Conservation (phyloP, 352 stramenopile species). For the Phytophthora cactorum region DNA sequence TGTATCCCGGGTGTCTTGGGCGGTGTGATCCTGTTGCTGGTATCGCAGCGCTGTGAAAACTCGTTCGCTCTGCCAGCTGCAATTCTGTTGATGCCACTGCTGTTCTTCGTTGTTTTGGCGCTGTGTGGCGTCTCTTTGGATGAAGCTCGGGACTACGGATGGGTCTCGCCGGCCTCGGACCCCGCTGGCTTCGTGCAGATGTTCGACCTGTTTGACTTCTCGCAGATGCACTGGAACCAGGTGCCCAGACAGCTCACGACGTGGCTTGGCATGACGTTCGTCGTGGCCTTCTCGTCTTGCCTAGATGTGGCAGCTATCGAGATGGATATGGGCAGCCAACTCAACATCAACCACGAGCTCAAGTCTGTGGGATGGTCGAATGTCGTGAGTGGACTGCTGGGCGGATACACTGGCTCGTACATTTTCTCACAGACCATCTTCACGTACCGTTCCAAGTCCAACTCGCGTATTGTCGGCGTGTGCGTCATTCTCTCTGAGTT, state of each 20-base stretch:
- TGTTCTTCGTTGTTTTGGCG: constrained; percentile 92
- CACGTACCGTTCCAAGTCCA: constrained; percentile 93
- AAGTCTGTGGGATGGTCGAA: constrained; percentile 96
- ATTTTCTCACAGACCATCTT: constrained; percentile 99
- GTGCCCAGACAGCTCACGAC: constrained; percentile 92
- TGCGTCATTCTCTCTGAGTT: constrained; percentile 92
- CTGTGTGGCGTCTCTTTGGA: constrained; percentile 84
- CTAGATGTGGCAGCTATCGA: constrained; percentile 98
- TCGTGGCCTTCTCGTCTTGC: constrained; percentile 97
- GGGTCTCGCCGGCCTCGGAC: constrained; percentile 83
- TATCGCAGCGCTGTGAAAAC: constrained; percentile 83
- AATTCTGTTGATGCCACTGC: constrained; percentile 88
- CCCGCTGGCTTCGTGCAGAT: constrained; percentile 70
- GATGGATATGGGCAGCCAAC: constrained; percentile 94
- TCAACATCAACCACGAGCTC: constrained; percentile 97
- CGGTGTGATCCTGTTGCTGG: constrained; percentile 83
- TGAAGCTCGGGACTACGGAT: constrained; percentile 91
- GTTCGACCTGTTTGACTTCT: constrained; percentile 93
- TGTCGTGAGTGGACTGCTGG: constrained; percentile 93
- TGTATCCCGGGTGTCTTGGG: constrained; percentile 85
- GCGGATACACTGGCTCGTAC: constrained; percentile 98
- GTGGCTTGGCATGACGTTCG: constrained; percentile 96
- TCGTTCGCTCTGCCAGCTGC: constrained; percentile 74
- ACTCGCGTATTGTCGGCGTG: constrained; percentile 91
- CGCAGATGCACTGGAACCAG: constrained; percentile 89